A percentile compares a stretch with the other conserved stretches of the same genome.
Evolutionary conservation across 257 asterid species (phyloP).

Genomic region (Przewalskia tangutica): DNA sequence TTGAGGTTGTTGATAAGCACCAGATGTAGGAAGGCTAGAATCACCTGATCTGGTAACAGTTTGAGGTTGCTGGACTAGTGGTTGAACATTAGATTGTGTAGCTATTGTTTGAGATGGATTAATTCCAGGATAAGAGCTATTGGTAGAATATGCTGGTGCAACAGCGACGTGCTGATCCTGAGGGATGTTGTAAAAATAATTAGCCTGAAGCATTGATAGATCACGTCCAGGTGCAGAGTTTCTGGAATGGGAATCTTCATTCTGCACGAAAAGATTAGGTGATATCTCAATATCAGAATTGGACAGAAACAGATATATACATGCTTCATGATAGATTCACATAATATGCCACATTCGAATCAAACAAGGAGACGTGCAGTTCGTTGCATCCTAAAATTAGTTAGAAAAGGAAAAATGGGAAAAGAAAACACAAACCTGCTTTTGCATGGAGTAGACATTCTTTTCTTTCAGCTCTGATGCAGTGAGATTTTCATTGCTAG

Average conservation of each 20-base stretch:
- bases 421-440: conserved; percentile 27
- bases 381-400: background rate
- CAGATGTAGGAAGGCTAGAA: conserved; percentile 22
- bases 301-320: background rate
- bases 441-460: conserved; percentile 20
- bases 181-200: conserved; percentile 40
- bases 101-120: conserved; percentile 29
- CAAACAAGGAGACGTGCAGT: background rate
- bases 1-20: conserved; percentile 30
- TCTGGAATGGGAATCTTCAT: conserved; percentile 36
- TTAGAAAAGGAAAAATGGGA: background rate
- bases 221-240: conserved; percentile 28
- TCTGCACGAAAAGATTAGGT: conserved; percentile 18
- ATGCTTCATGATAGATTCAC: background rate
- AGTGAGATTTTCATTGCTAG: conserved; percentile 23
- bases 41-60: conserved; percentile 30
- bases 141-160: conserved; percentile 29
- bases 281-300: background rate
- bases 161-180: conserved; percentile 34
- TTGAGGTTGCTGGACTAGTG: conserved; percentile 38
- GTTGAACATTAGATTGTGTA: conserved; percentile 25
- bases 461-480: conserved; percentile 43
- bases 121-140: conserved; percentile 29
- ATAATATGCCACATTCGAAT: background rate
- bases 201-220: conserved; percentile 30